Evolutionary conservation across 768 basidiomycete species (phyloP).

Genomic region (Mycena vulgaris): DNA sequence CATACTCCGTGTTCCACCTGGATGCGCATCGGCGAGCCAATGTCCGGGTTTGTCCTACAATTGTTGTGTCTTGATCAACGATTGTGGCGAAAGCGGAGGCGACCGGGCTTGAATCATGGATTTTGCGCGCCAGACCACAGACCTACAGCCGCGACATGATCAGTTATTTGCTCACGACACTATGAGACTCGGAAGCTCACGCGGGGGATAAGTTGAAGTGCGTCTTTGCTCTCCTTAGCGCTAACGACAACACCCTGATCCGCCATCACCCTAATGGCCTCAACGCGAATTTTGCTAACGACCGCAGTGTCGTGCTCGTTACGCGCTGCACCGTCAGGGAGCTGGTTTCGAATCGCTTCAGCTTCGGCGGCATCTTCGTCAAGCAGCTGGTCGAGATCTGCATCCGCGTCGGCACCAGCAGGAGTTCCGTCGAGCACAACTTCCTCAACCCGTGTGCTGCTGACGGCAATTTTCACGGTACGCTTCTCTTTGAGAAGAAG

Average conservation of each 20-base stretch:
- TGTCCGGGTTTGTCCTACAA: constrained; percentile 10
- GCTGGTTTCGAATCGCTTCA: not conserved
- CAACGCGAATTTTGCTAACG: constrained; percentile 6
- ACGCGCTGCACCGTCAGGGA: not conserved
- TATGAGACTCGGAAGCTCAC: constrained; percentile 2
- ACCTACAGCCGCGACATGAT: not conserved
- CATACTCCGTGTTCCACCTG: constrained; percentile 17
- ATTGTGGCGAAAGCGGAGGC: constrained; percentile 7
- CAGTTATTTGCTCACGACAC: too few relatives aligned
- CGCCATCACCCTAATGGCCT: not conserved
- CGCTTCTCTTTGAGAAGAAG: constrained; percentile 15
- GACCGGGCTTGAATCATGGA: constrained; percentile 8
- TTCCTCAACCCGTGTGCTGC: too few relatives aligned
- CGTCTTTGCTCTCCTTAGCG: not conserved
- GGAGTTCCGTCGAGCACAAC: too few relatives aligned
- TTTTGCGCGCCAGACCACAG: constrained; percentile 3
- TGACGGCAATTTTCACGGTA: too few relatives aligned
- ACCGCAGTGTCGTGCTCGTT: too few relatives aligned
- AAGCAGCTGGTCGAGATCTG: not conserved
- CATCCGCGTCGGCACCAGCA: too few relatives aligned
- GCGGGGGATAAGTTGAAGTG: not conserved
- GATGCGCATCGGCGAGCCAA: constrained; percentile 13
- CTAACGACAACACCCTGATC: not conserved
- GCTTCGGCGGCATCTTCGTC: not conserved
- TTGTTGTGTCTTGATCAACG: constrained; percentile 6